phyloP scores from a whole-genome alignment of 306 rosid genomes.

The Gastrolobium bilobum region DNA sequence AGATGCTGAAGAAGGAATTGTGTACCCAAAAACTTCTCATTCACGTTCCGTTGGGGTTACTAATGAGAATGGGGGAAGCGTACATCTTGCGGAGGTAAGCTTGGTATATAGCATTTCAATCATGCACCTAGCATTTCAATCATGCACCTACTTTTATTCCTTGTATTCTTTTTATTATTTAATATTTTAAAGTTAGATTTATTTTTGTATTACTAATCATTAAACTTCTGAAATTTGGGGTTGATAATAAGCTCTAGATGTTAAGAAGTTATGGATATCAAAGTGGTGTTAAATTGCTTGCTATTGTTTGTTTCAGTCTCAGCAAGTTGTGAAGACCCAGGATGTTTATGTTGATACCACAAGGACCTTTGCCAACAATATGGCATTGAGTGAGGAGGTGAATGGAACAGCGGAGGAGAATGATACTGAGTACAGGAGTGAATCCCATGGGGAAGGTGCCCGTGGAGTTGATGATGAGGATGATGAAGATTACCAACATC shows the following conservation, averaged over 20 bases:
- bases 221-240: not conserved
- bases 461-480: conserved; percentile 58
- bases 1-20: conserved; percentile 49
- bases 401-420: conserved; percentile 72
- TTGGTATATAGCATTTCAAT: conserved; percentile 16
- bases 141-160: not conserved
- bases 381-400: conserved; percentile 87
- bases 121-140: conserved; percentile 21
- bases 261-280: not conserved
- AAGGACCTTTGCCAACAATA: conserved; percentile 44
- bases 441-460: conserved; percentile 68
- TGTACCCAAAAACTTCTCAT: conserved; percentile 60
- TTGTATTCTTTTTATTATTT: not conserved
- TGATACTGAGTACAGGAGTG: conserved; percentile 59
- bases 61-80: conserved; percentile 73
- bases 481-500: conserved; percentile 65
- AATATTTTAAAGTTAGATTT: not conserved
- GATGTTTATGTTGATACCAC: conserved; percentile 58
- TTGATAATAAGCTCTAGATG: conserved; percentile 14
- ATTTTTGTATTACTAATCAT: not conserved
- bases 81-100: conserved; percentile 71
- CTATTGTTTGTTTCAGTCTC: conserved; percentile 58
- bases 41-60: conserved; percentile 72
- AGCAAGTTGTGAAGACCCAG: conserved; percentile 53
- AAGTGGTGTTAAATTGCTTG: conserved; percentile 9